phyloP scores from a whole-genome alignment of 208 protist genomes.

The Leishmania guyanensis region DNA sequence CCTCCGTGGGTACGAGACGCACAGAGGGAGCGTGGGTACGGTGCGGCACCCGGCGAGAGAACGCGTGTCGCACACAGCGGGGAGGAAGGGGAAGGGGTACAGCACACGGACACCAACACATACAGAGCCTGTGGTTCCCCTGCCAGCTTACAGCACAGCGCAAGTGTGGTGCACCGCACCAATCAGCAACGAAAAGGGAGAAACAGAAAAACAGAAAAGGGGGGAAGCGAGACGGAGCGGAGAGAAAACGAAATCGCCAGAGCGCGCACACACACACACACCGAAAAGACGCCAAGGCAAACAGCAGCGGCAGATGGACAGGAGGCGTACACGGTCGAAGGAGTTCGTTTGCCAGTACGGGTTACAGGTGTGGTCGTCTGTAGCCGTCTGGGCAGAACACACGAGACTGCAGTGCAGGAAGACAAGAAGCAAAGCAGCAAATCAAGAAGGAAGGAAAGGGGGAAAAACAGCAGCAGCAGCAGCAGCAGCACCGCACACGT shows the following conservation, averaged over 20 bases:
- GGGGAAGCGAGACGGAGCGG: background rate
- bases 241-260: background rate
- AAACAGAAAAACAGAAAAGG: background rate
- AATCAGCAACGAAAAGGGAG: background rate
- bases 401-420: no score
- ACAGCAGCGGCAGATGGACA: background rate
- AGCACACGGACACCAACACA: background rate
- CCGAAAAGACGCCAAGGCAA: background rate
- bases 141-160: background rate
- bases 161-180: no score
- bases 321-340: no score
- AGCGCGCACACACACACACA: background rate
- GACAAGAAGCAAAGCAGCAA: no score
- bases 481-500: background rate
- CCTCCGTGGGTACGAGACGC: background rate
- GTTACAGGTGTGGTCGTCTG: no score
- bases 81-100: background rate
- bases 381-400: no score
- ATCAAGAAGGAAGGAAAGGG: no score
- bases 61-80: background rate
- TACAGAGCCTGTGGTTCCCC: background rate
- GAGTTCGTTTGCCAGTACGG: no score
- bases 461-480: background rate
- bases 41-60: background rate
- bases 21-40: background rate